These are phyloP conservation scores for Botryotinia narcissicola DNA, from an alignment of 2,329 filamentous ascomycete genomes.

Conservation along the genomic window DNA sequence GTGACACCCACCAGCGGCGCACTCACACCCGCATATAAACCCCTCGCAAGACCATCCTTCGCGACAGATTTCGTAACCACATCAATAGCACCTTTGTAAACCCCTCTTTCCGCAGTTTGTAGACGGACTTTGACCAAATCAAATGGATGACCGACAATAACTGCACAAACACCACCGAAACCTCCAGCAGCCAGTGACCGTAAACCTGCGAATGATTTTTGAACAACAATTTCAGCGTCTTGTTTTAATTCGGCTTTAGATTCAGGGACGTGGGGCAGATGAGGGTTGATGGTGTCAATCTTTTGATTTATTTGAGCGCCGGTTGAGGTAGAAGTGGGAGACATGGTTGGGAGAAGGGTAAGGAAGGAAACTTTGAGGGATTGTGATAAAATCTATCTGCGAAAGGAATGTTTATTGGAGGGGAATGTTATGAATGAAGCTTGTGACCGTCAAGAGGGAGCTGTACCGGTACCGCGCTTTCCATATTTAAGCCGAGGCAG, in stretches of 20 bases:
- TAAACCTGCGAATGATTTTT: constrained; percentile 54
- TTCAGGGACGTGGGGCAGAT: constrained; percentile 39
- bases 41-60: constrained; percentile 74
- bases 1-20: constrained; percentile 94
- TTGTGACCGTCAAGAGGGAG: constrained; percentile 6
- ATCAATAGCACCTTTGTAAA: constrained; percentile 87
- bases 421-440: background rate
- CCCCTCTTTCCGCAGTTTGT: constrained; percentile 91
- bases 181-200: constrained; percentile 86
- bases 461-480: constrained; percentile 1
- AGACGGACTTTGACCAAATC: constrained; percentile 96
- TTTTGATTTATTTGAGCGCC: constrained; percentile 34
- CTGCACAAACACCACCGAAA: constrained; percentile 90
- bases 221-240: constrained; percentile 32
- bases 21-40: constrained; percentile 94
- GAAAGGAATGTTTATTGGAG: background rate
- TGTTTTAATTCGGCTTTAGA: constrained; percentile 38
- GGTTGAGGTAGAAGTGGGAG: constrained; percentile 22
- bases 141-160: constrained; percentile 93
- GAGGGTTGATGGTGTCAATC: constrained; percentile 33
- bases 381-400: background rate
- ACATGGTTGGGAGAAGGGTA: background rate
- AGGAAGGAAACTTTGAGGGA: background rate
- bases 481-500: constrained; percentile 16
- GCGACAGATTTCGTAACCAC: constrained; percentile 87